Evolutionary conservation across 1,139 yeast species (phyloP).

Genomic region (Meyerozyma carpophila): DNA sequence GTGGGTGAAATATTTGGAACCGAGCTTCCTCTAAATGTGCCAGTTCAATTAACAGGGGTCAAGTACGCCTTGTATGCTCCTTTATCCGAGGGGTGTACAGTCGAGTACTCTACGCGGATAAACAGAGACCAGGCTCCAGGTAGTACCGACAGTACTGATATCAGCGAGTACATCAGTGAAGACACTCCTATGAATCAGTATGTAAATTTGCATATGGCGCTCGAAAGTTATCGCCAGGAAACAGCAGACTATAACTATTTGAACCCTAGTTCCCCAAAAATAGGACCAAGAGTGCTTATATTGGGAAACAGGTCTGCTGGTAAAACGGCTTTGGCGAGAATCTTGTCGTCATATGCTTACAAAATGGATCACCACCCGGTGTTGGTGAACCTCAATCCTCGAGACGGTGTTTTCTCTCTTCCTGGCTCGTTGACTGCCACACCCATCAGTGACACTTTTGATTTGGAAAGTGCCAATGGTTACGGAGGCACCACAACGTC

Average conservation of each 20-base stretch:
- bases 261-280: conserved; percentile 9
- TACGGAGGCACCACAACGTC: conserved; percentile 85
- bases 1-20: conserved; percentile 91
- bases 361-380: conserved; percentile 63
- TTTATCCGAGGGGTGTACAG: conserved; percentile 44
- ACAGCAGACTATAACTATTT: conserved; percentile 16
- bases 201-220: conserved; percentile 68
- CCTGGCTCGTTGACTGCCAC: conserved; percentile 89
- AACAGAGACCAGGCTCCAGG: conserved; percentile 38
- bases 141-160: conserved; percentile 24
- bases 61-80: conserved; percentile 59
- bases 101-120: conserved; percentile 47
- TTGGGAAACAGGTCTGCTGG: conserved; percentile 74
- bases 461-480: conserved; percentile 64
- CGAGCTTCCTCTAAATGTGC: conserved; percentile 72
- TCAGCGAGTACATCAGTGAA: conserved; percentile 60
- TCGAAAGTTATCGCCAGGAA: conserved; percentile 56
- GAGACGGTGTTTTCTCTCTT: conserved; percentile 68
- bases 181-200: conserved; percentile 65
- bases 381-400: conserved; percentile 78
- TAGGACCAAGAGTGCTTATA: conserved; percentile 67
- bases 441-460: conserved; percentile 74
- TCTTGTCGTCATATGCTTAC: conserved; percentile 68
- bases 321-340: conserved; percentile 69
- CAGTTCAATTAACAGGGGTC: conserved; percentile 52